Base-by-base conservation (phyloP, 495 filamentous ascomycete species). In the Talaromyces thailandensis region DNA sequence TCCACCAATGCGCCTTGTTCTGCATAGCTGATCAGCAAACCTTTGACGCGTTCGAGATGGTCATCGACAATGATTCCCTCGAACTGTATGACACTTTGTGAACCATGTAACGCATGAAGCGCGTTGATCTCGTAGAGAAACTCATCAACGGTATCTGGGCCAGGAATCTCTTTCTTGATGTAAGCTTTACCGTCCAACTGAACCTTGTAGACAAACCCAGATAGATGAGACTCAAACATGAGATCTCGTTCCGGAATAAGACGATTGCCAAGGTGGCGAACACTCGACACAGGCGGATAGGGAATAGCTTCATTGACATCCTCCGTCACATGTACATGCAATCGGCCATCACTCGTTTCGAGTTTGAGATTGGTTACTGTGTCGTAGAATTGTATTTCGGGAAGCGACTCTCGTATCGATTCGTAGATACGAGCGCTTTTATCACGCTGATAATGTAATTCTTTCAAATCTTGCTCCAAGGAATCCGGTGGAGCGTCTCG, bases 91-190 rank as follows among this genome's bases (percentile, higher is more conserved):
- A 98, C 91, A 69, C 87, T 89, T 11, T 84, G 75, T 0, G 88
- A 88, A 58, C 79, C 85, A 37, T 79, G 76, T n/a, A 98, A 77
- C 14, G 86, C 85, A 67, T 90, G 86, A 21, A 98, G 84, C 11
- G 95, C 94, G 74, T 98, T 98, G 67, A 98, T 90, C 72, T 98
- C 94, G 75, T 98, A 98, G 12, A 98, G 79, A 68, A 98, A 98
- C 69, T 98, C 94, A 64, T 98, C 94, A 28, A 98, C 87, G 0
- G 89, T 94, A 71, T 98, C 93, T 0, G 94, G 95, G 1, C 95
- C 92, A 2, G 94, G 94, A 56, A 98, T 98, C 72, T 98, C 94
- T 69, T 98, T 98, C 73, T 98, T 98, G 75, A 98, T 96, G 70
- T 88, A 90, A 16, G 84, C 76, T 53, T 82, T 75, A 40, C 84